A percentile compares a stretch with the other conserved stretches of the same genome.
phyloP scores from a whole-genome alignment of 2,329 filamentous ascomycete species.

The Aspergillus proliferans region DNA sequence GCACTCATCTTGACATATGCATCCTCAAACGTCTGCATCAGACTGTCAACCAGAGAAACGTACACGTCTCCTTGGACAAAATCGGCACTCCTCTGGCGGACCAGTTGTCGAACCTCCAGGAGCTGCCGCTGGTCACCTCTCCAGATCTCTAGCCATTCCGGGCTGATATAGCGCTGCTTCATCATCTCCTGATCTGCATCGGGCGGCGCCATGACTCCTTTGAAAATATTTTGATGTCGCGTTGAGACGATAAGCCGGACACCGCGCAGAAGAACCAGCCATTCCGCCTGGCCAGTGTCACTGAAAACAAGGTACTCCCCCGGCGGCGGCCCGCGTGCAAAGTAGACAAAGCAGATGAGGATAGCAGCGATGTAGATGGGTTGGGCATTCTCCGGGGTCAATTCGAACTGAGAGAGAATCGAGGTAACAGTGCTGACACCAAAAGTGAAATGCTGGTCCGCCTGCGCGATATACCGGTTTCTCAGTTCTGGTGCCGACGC shows the following conservation, averaged over 20 bases:
- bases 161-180: neutral
- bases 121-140: slow-evolving; percentile 1
- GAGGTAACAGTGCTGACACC: slow-evolving; percentile 26
- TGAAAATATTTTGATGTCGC: slow-evolving; percentile 13
- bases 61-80: slow-evolving; percentile 11
- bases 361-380: slow-evolving; percentile 25
- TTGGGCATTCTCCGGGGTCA: slow-evolving; percentile 21
- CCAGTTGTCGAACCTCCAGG: slow-evolving; percentile 9
- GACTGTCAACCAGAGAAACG: slow-evolving; percentile 4
- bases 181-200: neutral
- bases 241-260: slow-evolving; percentile 20
- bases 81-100: slow-evolving; percentile 6
- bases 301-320: slow-evolving; percentile 31
- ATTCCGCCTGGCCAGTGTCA: slow-evolving; percentile 22
- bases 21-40: slow-evolving; percentile 12
- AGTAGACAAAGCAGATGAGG: slow-evolving; percentile 29
- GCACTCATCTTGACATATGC: slow-evolving; percentile 11
- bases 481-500: neutral
- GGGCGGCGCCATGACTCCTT: neutral
- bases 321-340: slow-evolving; percentile 21
- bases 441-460: slow-evolving; percentile 30
- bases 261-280: slow-evolving; percentile 26
- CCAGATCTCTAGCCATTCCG: slow-evolving; percentile 12
- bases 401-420: slow-evolving; percentile 19
- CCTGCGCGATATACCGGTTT: slow-evolving; percentile 18